Percentiles rank a stretch among this genome's conserved stretches.
phyloP scores from a whole-genome alignment of 2,329 filamentous ascomycete species.

The Ceratocystis alfenasii region DNA sequence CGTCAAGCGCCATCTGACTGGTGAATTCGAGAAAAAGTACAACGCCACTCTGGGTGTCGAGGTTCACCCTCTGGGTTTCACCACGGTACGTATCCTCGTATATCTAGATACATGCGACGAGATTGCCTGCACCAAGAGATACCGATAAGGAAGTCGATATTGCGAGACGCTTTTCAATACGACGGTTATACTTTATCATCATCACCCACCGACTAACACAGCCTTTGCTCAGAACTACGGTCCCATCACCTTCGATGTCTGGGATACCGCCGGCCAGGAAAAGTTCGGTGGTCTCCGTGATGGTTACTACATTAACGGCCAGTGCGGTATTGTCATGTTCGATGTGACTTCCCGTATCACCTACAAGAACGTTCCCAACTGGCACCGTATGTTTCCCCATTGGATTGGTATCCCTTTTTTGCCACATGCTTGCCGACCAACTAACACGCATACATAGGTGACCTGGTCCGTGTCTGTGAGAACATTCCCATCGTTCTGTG shows the following conservation, averaged over 20 bases:
- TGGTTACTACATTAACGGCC: conserved; percentile 99
- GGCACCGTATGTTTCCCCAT: conserved; percentile 69
- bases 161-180: neutral
- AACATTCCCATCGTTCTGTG: conserved; percentile 97
- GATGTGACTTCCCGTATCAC: conserved; percentile 98
- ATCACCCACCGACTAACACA: neutral
- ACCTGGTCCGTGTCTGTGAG: conserved; percentile 97
- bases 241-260: conserved; percentile 96
- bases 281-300: conserved; percentile 99
- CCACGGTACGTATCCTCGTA: conserved; percentile 61
- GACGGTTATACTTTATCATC: neutral
- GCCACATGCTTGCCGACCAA: neutral
- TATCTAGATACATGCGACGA: conserved; percentile 24
- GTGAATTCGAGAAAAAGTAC: conserved; percentile 99
- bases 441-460: conserved; percentile 45
- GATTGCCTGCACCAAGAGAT: conserved; percentile 13
- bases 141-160: conserved; percentile 5
- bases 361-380: conserved; percentile 99
- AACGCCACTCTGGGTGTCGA: conserved; percentile 99
- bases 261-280: conserved; percentile 98
- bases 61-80: conserved; percentile 96
- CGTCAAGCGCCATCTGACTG: conserved; percentile 99
- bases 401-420: neutral
- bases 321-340: conserved; percentile 99
- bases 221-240: conserved; percentile 64